Evolutionary conservation across 2,329 filamentous ascomycete genomes (phyloP).

Genomic region (Neoscytalidium dimidiatum): DNA sequence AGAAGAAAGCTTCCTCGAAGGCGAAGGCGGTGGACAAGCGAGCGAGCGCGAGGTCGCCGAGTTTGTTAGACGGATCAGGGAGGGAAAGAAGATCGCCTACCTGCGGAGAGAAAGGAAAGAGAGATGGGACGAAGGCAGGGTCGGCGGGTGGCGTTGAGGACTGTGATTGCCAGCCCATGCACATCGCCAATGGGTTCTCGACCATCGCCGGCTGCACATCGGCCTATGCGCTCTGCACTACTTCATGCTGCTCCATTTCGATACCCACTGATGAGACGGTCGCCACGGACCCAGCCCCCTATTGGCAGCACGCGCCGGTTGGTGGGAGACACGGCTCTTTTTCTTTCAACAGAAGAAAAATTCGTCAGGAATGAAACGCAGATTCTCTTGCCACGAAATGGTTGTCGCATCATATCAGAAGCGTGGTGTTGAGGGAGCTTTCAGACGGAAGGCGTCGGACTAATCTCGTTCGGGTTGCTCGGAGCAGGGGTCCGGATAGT

Average conservation of each 20-base stretch:
- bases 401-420: neutral
- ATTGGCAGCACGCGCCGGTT: neutral
- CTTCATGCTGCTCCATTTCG: neutral
- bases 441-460: constrained; percentile 4
- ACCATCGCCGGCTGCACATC: neutral
- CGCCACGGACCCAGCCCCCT: too few species aligned
- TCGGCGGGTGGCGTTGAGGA: constrained; percentile 80
- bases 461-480: neutral
- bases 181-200: neutral
- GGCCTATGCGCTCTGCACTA: neutral
- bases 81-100: constrained; percentile 77
- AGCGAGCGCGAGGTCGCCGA: constrained; percentile 82
- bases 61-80: constrained; percentile 80
- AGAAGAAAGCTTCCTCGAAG: constrained; percentile 90
- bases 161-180: constrained; percentile 24
- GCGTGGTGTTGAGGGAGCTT: constrained; percentile 2
- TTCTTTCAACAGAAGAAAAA: neutral
- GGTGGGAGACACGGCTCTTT: neutral
- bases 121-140: constrained; percentile 92
- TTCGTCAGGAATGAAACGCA: neutral
- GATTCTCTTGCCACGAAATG: neutral
- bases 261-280: constrained; percentile 6
- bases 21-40: constrained; percentile 51
- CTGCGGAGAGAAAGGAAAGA: constrained; percentile 83
- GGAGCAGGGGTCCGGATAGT: constrained; percentile 11